Base-by-base conservation (phyloP, 257 asterid genomes). In the Nicotiana undulata region DNA sequence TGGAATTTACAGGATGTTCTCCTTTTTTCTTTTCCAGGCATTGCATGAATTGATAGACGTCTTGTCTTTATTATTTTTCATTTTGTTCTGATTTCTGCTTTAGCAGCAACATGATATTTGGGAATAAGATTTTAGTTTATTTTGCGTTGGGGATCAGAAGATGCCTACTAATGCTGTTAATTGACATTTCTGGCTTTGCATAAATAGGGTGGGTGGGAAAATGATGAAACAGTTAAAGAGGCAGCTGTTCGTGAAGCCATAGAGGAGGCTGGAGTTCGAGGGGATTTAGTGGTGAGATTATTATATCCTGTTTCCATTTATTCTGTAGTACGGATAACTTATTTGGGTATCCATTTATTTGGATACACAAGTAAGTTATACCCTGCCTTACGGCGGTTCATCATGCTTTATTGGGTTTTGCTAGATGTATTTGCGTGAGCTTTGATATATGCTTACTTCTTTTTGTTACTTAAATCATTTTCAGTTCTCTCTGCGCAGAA, bases 261-360 rank as follows among this genome's bases (percentile, higher is more conserved):
- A 82, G 98, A 94, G 83, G 98, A 94, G 87, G 98, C 98, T 85
- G 98, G 98, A 83, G 98, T 94, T 82, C 93, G 91, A 63, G 98
- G 98, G 66, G 90, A 90, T 81, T 87, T 94, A 85, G 87, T 93
- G 93, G 98, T 94, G 85, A 84, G 82, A 59, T 81, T 59, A 59
- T 80, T 76, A 31, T 13, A 63, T 7, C 63, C 31, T 63, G 26
- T 32, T 18, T 72, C 29, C 16, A 12, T 44, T 34, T 59, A 29
- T 66, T 79, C 34, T 34, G 28, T 63, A 29, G 53, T 29, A 26
- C 28, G 1, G 1, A 26, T 26, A 26, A 26, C 28, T 26, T 26
- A 26, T 26, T 26, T 26, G 28, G 28, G 1, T 26, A 26, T 26
- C 28, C 28, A 26, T 26, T 26, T 26, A 64, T 79, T 68, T 29